Conservation (phyloP, 495 filamentous ascomycete genomes). For the Penicillium soppii region DNA sequence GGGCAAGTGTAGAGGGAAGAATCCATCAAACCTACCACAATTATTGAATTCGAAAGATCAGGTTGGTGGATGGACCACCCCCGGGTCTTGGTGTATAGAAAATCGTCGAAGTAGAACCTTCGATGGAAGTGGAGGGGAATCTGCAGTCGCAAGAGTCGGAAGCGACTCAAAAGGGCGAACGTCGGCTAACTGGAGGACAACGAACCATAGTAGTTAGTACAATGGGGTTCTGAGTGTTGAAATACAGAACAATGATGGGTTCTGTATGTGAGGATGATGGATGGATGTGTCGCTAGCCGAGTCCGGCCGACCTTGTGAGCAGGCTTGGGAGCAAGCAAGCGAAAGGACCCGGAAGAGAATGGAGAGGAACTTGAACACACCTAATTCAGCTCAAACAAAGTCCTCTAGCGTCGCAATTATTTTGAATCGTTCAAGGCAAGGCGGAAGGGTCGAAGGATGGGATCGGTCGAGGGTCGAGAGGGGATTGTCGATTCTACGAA, state of each 20-base stretch:
- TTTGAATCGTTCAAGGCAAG: conserved; percentile 15
- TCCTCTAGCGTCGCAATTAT: conserved; percentile 33
- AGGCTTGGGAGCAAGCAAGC: conserved; percentile 29
- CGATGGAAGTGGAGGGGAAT: conserved; percentile 37
- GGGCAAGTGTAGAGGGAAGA: conserved; percentile 26
- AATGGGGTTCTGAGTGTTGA: conserved; percentile 12
- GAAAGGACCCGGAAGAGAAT: conserved; percentile 42
- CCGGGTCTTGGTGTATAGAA: conserved; percentile 32
- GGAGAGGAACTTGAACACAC: conserved; percentile 39
- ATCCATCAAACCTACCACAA: conserved; percentile 48
- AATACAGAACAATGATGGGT: conserved; percentile 21
- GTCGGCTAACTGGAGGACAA: conserved; percentile 26
- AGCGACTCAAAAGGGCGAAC: conserved; percentile 35
- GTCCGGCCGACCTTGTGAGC: conserved; percentile 35
- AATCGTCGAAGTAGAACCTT: conserved; percentile 34
- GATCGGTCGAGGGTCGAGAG: conserved; percentile 26
- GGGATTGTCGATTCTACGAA: conserved; percentile 39
- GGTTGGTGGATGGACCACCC: conserved; percentile 38
- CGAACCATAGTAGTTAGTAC: conserved; percentile 27
- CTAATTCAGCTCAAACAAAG: conserved; percentile 28
- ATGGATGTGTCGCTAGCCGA: conserved; percentile 29
- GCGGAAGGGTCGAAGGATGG: conserved; percentile 15
- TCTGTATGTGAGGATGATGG: conserved; percentile 20
- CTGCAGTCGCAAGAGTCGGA: conserved; percentile 44
- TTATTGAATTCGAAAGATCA: conserved; percentile 26